These are phyloP conservation scores for Pichia sp. DNA, from an alignment of 1,139 yeast species.

Conservation along the genomic window DNA sequence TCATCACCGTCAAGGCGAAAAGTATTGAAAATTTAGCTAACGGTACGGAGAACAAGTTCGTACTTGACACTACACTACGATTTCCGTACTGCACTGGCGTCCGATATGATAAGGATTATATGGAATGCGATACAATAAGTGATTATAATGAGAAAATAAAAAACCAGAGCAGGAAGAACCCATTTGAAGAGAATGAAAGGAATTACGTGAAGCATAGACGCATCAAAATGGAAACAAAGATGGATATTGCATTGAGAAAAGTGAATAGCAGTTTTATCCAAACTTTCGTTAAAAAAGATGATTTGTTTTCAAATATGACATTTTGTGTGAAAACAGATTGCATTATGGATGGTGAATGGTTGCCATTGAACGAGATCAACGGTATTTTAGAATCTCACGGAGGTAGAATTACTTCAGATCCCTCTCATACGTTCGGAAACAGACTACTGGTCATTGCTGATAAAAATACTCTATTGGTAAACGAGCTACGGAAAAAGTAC, in stretches of 20 bases:
- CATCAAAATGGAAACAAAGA: constrained; percentile 16
- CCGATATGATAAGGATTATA: constrained; percentile 63
- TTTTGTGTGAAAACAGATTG: constrained; percentile 34
- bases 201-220: constrained; percentile 12
- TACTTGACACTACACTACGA: constrained; percentile 65
- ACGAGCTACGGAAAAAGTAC: constrained; percentile 40
- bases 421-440: constrained; percentile 17
- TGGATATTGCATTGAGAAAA: constrained; percentile 17
- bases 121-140: constrained; percentile 51
- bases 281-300: constrained; percentile 11
- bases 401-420: constrained; percentile 36
- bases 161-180: background rate
- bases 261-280: constrained; percentile 16
- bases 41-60: constrained; percentile 42
- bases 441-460: constrained; percentile 44
- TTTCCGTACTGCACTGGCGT: constrained; percentile 70
- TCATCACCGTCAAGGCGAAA: constrained; percentile 77
- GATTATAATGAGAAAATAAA: constrained; percentile 39
- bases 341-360: constrained; percentile 27
- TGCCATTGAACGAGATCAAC: constrained; percentile 34
- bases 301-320: constrained; percentile 34
- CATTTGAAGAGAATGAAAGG: constrained; percentile 11
- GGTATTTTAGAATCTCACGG: constrained; percentile 45
- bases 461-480: constrained; percentile 43
- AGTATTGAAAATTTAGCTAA: constrained; percentile 14